A percentile compares a stretch with the other conserved stretches of the same genome.
phyloP scores from a whole-genome alignment of 768 basidiomycete genomes.

The Leccinum rimulosum region DNA sequence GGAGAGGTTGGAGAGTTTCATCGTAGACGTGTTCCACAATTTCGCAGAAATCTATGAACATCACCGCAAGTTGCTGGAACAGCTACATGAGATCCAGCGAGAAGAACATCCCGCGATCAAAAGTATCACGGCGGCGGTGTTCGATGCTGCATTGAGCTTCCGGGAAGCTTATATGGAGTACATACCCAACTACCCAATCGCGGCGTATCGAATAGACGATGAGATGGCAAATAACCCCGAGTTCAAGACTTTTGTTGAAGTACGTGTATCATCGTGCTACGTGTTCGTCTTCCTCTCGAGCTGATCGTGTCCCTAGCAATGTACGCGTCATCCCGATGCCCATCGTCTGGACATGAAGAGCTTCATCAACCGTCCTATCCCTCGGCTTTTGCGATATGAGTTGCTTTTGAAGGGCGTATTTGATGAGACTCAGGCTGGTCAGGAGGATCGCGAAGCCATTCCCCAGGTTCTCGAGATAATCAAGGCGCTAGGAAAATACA shows the following conservation, averaged over 20 bases:
- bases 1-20: constrained; percentile 71
- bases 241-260: constrained; percentile 83
- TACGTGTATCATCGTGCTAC: constrained; percentile 31
- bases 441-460: constrained; percentile 81
- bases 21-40: constrained; percentile 89
- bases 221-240: constrained; percentile 79
- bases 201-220: constrained; percentile 82
- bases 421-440: constrained; percentile 67
- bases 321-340: constrained; percentile 66
- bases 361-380: constrained; percentile 91
- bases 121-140: constrained; percentile 78
- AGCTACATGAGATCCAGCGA: constrained; percentile 81
- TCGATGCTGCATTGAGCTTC: constrained; percentile 91
- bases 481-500: constrained; percentile 81
- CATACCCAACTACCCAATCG: constrained; percentile 90
- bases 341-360: constrained; percentile 88
- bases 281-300: neutral
- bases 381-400: constrained; percentile 85
- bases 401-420: constrained; percentile 78
- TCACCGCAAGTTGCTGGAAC: constrained; percentile 72
- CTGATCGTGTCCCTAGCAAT: constrained; percentile 34
- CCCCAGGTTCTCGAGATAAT: constrained; percentile 87
- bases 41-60: constrained; percentile 71
- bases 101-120: constrained; percentile 82
- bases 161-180: constrained; percentile 92